phyloP scores from a whole-genome alignment of 1,139 yeast species.

The Nematodospora anomalae region DNA sequence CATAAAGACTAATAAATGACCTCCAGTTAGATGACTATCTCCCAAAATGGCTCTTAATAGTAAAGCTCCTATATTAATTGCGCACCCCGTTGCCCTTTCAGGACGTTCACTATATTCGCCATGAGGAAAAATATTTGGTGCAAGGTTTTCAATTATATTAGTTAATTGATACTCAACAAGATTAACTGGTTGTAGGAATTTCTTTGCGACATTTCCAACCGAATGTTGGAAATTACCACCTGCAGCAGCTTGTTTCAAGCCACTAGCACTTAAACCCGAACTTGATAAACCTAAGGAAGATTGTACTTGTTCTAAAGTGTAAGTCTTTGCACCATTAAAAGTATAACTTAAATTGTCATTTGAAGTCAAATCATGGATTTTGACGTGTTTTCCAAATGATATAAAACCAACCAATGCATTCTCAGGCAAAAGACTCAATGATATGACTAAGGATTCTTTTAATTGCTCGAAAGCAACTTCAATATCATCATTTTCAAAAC shows the following conservation, averaged over 20 bases:
- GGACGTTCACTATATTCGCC: conserved; percentile 48
- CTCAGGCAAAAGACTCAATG: conserved; percentile 60
- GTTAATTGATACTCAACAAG: conserved; percentile 59
- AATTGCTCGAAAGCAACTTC: conserved; percentile 46
- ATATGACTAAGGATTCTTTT: conserved; percentile 53
- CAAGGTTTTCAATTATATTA: conserved; percentile 52
- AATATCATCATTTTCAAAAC: conserved; percentile 48
- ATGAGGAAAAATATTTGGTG: conserved; percentile 54
- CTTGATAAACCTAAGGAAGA: conserved; percentile 54
- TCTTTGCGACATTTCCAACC: conserved; percentile 30
- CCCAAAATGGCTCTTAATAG: conserved; percentile 48
- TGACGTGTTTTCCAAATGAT: conserved; percentile 65
- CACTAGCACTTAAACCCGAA: conserved; percentile 30
- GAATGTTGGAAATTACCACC: conserved; percentile 15
- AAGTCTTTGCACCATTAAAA: conserved; percentile 63
- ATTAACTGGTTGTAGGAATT: conserved; percentile 48
- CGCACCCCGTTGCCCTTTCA: conserved; percentile 64
- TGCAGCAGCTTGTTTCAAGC: conserved; percentile 2
- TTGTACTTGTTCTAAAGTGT: conserved; percentile 51
- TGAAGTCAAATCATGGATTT: conserved; percentile 55
- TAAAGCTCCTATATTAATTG: conserved; percentile 59
- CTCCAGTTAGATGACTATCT: conserved; percentile 49
- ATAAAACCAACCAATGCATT: conserved; percentile 59
- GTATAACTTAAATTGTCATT: conserved; percentile 29
- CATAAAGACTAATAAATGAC: conserved; percentile 58